A percentile compares a stretch with the other conserved stretches of the same genome.
phyloP scores from a whole-genome alignment of 2,329 filamentous ascomycete genomes.

The Talaromyces sp. region DNA sequence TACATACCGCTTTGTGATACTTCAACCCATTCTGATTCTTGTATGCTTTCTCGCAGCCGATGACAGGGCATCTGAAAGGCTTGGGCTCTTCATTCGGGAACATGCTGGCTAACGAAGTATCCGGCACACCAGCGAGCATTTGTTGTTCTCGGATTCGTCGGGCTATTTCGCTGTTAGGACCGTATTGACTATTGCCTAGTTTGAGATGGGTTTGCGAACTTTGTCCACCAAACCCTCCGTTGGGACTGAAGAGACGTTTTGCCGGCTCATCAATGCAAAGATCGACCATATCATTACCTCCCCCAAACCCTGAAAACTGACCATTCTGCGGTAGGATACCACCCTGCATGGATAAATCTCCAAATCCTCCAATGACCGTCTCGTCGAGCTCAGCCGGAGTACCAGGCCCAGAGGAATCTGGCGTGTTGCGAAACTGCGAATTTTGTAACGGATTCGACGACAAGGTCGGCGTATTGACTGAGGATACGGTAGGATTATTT shows the following conservation, averaged over 20 bases:
- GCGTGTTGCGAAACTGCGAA: slow-evolving; percentile 51
- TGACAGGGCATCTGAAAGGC: slow-evolving; percentile 94
- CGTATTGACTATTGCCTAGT: slow-evolving; percentile 69
- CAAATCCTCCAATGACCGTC: slow-evolving; percentile 60
- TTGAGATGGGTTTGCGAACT: slow-evolving; percentile 68
- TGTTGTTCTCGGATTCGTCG: slow-evolving; percentile 61
- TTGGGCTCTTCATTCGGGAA: slow-evolving; percentile 82
- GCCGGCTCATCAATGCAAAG: slow-evolving; percentile 84
- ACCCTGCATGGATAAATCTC: slow-evolving; percentile 55
- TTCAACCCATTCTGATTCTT: slow-evolving; percentile 99
- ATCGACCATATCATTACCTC: slow-evolving; percentile 53
- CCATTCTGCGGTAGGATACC: slow-evolving; percentile 39
- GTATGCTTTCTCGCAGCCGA: slow-evolving; percentile 98
- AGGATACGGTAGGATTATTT: slow-evolving; percentile 94
- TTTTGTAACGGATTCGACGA: slow-evolving; percentile 67
- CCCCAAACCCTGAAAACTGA: slow-evolving; percentile 38
- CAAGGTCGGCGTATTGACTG: slow-evolving; percentile 90
- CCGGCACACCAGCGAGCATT: slow-evolving; percentile 52
- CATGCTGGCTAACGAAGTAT: slow-evolving; percentile 37
- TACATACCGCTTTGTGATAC: slow-evolving; percentile 68
- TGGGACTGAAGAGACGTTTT: slow-evolving; percentile 86
- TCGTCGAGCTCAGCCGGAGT: slow-evolving; percentile 72
- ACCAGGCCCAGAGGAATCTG: slow-evolving; percentile 63
- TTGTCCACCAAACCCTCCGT: slow-evolving; percentile 58
- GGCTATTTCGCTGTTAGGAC: slow-evolving; percentile 69